These are phyloP conservation scores for Dysphania ambrosioides DNA, from an alignment of 148 eudicot genomes.

Conservation along the genomic window DNA sequence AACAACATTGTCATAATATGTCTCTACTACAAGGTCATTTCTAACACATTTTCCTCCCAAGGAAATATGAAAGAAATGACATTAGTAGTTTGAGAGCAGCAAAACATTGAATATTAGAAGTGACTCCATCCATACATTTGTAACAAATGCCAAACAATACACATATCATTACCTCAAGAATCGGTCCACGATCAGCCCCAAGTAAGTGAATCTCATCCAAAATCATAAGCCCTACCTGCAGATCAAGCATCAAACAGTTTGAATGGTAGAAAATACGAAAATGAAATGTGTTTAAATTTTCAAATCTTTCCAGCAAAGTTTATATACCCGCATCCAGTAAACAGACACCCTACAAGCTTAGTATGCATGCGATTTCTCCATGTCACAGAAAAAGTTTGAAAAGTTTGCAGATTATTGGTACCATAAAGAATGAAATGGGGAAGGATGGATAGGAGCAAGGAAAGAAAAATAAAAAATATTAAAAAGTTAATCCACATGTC, in stretches of 20 bases:
- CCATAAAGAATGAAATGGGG: neutral
- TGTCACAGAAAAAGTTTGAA: neutral
- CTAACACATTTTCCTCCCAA: no score
- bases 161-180: slow-evolving; percentile 70
- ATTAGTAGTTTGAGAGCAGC: neutral
- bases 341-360: neutral
- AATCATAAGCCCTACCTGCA: slow-evolving; percentile 92
- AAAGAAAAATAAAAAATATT: neutral
- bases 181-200: slow-evolving; percentile 98
- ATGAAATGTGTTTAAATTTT: no score
- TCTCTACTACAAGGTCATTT: no score
- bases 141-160: neutral
- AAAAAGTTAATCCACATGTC: neutral
- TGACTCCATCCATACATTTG: neutral
- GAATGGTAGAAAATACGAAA: slow-evolving; percentile 1
- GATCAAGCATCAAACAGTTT: slow-evolving; percentile 14
- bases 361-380: neutral
- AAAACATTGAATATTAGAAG: neutral
- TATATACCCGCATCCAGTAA: neutral
- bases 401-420: neutral
- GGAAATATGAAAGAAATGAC: neutral
- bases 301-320: no score
- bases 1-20: no score
- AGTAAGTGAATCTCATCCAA: slow-evolving; percentile 97
- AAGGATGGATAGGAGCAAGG: neutral